Percentiles rank a stretch among this genome's conserved stretches.
phyloP scores from a whole-genome alignment of 306 rosid genomes.

The Mucuna pruriens region DNA sequence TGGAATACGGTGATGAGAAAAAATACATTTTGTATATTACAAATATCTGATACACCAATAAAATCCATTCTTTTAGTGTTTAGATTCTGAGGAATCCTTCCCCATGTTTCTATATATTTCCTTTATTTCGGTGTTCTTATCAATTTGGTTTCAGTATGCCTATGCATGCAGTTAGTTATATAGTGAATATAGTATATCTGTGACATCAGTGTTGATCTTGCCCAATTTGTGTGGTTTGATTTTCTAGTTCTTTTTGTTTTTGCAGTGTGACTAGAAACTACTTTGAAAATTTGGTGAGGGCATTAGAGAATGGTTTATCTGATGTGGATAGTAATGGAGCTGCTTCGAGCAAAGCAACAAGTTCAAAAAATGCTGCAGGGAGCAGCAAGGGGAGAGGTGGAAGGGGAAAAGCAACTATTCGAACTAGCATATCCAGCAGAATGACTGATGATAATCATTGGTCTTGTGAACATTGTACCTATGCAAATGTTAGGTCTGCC shows the following conservation, averaged over 20 bases:
- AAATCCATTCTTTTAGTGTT: not conserved
- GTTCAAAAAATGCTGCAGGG: slow-evolving; percentile 55
- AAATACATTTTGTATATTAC: not conserved
- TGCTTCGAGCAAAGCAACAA: slow-evolving; percentile 60
- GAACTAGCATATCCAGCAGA: slow-evolving; percentile 39
- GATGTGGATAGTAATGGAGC: slow-evolving; percentile 62
- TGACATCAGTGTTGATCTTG: not conserved
- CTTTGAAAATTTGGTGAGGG: slow-evolving; percentile 72
- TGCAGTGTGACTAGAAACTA: slow-evolving; percentile 69
- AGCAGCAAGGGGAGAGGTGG: slow-evolving; percentile 60
- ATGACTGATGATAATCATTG: slow-evolving; percentile 45
- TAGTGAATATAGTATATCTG: not conserved
- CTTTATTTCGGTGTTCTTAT: not conserved
- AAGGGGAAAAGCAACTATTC: slow-evolving; percentile 53
- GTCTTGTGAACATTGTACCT: slow-evolving; percentile 59
- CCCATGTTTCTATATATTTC: not conserved
- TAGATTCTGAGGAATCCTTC: not conserved
- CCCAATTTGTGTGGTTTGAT: not conserved
- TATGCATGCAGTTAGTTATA: slow-evolving; percentile 14
- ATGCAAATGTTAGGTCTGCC: slow-evolving; percentile 48
- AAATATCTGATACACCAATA: not conserved
- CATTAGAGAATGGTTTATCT: slow-evolving; percentile 66
- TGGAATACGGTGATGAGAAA: not conserved
- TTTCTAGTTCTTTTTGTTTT: slow-evolving; percentile 40
- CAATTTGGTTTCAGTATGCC: slow-evolving; percentile 4